Percentiles rank a stretch among this genome's conserved stretches.
These are phyloP conservation scores for Quercus mongolica DNA, from an alignment of 306 rosid species.

Conservation along the genomic window DNA sequence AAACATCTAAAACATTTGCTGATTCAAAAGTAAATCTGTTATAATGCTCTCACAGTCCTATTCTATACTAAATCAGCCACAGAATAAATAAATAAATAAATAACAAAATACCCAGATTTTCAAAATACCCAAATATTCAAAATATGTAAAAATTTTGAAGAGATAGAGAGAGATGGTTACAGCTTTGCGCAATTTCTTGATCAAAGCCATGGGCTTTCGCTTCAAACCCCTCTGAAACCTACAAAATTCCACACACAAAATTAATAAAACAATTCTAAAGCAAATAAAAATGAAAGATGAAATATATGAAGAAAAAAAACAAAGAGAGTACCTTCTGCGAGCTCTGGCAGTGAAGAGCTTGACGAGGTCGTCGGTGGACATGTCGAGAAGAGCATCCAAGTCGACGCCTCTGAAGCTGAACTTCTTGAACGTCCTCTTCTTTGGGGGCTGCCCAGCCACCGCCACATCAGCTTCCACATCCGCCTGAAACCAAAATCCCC, in stretches of 20 bases:
- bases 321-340: conserved; percentile 54
- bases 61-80: too few species aligned
- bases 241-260: not conserved
- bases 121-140: not conserved
- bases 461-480: conserved; percentile 67
- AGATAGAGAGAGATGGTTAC: conserved; percentile 4
- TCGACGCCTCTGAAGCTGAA: conserved; percentile 90
- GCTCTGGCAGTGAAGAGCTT: conserved; percentile 84
- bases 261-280: too few species aligned
- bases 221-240: conserved; percentile 57
- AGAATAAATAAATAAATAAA: too few species aligned
- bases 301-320: too few species aligned
- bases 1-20: too few species aligned
- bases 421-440: conserved; percentile 94
- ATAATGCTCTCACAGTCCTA: too few species aligned
- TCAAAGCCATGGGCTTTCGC: conserved; percentile 56
- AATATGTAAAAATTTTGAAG: not conserved
- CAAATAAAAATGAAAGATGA: too few species aligned
- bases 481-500: conserved; percentile 44
- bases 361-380: conserved; percentile 84
- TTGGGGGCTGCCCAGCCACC: conserved; percentile 43
- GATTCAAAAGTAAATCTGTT: too few species aligned
- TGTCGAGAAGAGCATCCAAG: conserved; percentile 83
- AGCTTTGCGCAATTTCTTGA: conserved; percentile 58
- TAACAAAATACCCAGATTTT: not conserved